Evolutionary conservation across 768 basidiomycete genomes (phyloP), one percentile per base, ranked within the genome.

Genomic region (Psilocybe cubensis): DNA sequence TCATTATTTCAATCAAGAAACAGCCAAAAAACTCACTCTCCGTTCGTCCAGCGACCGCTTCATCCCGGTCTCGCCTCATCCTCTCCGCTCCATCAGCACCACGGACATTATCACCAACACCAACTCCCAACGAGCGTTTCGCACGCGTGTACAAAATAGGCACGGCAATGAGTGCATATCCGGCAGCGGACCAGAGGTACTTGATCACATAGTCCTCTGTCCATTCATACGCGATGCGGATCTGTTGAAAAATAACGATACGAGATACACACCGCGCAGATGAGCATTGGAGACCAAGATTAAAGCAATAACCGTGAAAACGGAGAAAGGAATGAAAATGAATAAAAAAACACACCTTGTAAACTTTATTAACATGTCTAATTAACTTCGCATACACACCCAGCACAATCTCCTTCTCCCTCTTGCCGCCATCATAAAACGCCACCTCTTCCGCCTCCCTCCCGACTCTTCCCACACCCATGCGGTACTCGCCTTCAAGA

Each of bases 201-300:
- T 97, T 97, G 79, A 97, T 94, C 18, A 97, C 90, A 63, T 93
- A 95, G 75, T 97, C 96, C 68, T 97, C 96, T 0, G 92, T 97
- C 95, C 92, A 97, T 74, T 87, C 92, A 66, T 93, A 96, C 1
- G 89, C 89, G 45, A 96, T 92, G 14, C 94, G 88, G 51, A 94
- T 92, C 90, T 92, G 58, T 11, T 5, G n/a, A n/a, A 11, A 38
- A 38, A 9, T 14, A 12, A n/a, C n/a, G n/a, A 38, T 4, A 9
- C 6, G 8, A 38, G n/a, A 5, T 38, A 33, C 9, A 38, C 35
- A 38, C n/a, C 35, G 28, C 18, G n/a, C n/a, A n/a, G n/a, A n/a
- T n/a, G n/a, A n/a, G n/a, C n/a, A n/a, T n/a, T n/a, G n/a, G n/a
- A n/a, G n/a, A n/a, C n/a, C n/a, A n/a, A n/a, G n/a, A n/a, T n/a